Percentiles rank a stretch among this genome's conserved stretches.
These are phyloP conservation scores for Vaccinium darrowii DNA, from an alignment of 148 eudicot genomes.

Conservation along the genomic window DNA sequence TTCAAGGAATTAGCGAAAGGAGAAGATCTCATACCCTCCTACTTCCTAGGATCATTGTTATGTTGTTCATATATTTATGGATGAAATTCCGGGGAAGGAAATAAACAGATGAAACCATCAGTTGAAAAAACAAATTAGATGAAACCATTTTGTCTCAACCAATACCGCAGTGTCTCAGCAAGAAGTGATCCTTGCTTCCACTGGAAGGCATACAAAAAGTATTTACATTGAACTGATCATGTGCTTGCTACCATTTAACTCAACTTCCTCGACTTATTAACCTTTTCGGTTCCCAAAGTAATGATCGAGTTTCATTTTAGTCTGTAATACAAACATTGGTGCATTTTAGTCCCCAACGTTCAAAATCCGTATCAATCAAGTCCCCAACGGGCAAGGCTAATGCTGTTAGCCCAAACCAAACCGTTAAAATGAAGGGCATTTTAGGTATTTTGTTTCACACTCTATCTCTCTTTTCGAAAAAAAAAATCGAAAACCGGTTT, in stretches of 20 bases:
- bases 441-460: too few relatives aligned
- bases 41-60: background rate
- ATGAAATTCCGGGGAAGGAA: background rate
- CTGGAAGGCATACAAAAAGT: background rate
- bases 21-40: background rate
- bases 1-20: background rate
- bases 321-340: too few relatives aligned
- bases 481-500: too few relatives aligned
- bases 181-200: background rate
- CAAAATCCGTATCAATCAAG: too few relatives aligned
- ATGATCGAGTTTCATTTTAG: too few relatives aligned
- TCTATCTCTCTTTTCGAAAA: too few relatives aligned
- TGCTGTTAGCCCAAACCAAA: too few relatives aligned
- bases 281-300: too few relatives aligned
- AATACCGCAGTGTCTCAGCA: background rate
- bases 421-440: too few relatives aligned
- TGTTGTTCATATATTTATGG: background rate
- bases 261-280: background rate
- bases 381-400: too few relatives aligned
- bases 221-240: background rate
- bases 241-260: background rate
- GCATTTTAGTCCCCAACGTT: too few relatives aligned
- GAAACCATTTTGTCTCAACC: background rate
- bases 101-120: background rate
- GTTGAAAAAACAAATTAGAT: background rate